Conservation (phyloP, 129 eudicot species). For the Smallanthus sonchifolius region DNA sequence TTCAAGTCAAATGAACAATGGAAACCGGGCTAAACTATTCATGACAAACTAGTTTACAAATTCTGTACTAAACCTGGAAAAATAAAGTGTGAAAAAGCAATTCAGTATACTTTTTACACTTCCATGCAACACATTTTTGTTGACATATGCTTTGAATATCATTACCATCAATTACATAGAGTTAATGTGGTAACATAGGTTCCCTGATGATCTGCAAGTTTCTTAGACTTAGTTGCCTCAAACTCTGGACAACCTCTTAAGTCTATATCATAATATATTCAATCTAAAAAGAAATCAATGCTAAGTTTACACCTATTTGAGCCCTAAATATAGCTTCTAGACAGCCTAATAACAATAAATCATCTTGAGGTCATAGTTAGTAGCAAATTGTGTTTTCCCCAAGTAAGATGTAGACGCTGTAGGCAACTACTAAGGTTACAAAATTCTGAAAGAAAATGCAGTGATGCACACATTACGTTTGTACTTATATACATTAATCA, state of each 20-base stretch:
- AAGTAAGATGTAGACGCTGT: neutral
- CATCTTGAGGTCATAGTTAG: neutral
- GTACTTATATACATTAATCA: too few relatives aligned
- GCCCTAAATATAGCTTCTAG: neutral
- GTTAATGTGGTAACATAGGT: too few relatives aligned
- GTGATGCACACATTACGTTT: neutral
- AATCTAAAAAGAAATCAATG: neutral
- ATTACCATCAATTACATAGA: too few relatives aligned
- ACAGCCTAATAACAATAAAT: neutral
- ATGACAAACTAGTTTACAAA: too few relatives aligned
- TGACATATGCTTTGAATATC: too few relatives aligned
- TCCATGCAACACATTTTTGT: too few relatives aligned
- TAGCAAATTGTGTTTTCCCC: neutral
- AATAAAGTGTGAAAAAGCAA: too few relatives aligned
- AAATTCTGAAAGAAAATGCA: neutral
- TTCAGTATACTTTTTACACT: too few relatives aligned
- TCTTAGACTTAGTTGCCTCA: neutral
- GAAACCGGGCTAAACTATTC: too few relatives aligned
- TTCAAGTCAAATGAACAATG: too few relatives aligned
- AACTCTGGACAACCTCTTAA: neutral
- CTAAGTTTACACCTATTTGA: constrained; percentile 1
- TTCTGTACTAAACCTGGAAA: too few relatives aligned
- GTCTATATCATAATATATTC: neutral
- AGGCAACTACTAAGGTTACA: neutral
- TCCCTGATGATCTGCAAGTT: neutral